Base-by-base conservation (phyloP, 352 stramenopile species). In the Phytopythium helicoides region DNA sequence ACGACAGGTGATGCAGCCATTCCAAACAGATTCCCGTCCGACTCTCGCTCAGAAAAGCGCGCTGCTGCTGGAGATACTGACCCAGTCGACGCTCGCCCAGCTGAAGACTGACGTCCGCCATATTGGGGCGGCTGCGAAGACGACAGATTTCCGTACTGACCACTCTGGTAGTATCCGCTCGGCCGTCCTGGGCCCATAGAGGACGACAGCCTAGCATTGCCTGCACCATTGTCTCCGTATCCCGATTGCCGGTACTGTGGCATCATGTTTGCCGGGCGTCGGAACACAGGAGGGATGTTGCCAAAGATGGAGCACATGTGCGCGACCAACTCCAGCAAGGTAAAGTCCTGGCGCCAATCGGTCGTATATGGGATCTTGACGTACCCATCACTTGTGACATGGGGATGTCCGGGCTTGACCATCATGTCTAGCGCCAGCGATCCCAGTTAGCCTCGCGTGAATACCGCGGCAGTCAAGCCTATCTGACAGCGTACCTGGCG, bases 281-380 rank as follows among this genome's bases (percentile, higher is more conserved):
- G 77, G 47, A 92, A 95, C 2, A 95, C 86, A 8, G 83, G 86
- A 10, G 86, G 86, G 56, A 91, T 91, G 50, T 86, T 91, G 35
- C 86, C 84, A 51, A 95, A 95, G 38, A 95, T 92, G n/a, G 82
- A 94, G 68, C 86, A 94, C 70, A 94, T 88, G 56, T 92, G 85
- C 8, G 83, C 86, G 3, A 95, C 79, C 15, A 95, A 68, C 52
- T 95, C 86, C 14, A 92, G 76, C 47, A 95, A 54, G 22, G 81
- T 95, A 57, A 84, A 90, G 35, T 95, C 83, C 72, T 87, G 66
- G 42, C 76, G 63, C 86, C 86, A 95, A 57, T 95, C 74, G 1
- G 73, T 67, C 12, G 74, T 92, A 67, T 95, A 95, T n/a, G 82
- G 86, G 42, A 95, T 89, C 53, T 84, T 75, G 41, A 95, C 79